phyloP scores from a whole-genome alignment of 2,329 filamentous ascomycete genomes.

The Apiospora pterosperma region DNA sequence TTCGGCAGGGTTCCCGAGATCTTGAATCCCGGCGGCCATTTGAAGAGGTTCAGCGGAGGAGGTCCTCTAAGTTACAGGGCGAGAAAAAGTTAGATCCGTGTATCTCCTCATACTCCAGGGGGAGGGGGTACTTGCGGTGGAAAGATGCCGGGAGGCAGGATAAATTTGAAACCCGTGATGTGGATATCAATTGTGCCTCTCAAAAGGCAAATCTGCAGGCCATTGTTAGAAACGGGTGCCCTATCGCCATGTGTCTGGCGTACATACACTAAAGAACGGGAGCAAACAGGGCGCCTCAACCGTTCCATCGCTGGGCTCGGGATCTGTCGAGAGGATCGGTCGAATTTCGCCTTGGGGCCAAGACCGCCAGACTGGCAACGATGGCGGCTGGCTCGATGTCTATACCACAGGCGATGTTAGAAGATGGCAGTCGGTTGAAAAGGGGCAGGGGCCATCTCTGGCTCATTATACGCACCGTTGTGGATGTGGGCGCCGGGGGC shows the following conservation, averaged over 20 bases:
- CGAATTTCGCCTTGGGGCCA: background rate
- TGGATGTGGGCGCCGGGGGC: constrained; percentile 11
- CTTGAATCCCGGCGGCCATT: background rate
- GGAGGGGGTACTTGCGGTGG: background rate
- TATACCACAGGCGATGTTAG: background rate
- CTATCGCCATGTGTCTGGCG: background rate
- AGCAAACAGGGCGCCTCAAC: background rate
- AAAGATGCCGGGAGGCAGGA: background rate
- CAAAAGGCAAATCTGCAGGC: background rate
- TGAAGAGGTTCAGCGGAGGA: background rate
- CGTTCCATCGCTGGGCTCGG: background rate
- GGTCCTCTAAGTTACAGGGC: background rate
- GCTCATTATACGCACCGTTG: constrained; percentile 8
- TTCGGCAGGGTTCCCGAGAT: background rate
- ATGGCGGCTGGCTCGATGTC: background rate
- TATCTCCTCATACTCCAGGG: background rate
- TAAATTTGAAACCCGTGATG: background rate
- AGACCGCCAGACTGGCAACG: background rate
- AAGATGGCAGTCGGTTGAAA: background rate
- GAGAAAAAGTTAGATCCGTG: background rate
- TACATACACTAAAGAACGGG: background rate
- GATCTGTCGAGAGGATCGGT: background rate
- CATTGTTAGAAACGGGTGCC: background rate
- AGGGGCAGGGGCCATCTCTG: constrained; percentile 8
- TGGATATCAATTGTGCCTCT: background rate